Percentiles rank a stretch among this genome's conserved stretches.
Conservation (phyloP, 805 yeast genomes). For the Barnettozyma californica region DNA sequence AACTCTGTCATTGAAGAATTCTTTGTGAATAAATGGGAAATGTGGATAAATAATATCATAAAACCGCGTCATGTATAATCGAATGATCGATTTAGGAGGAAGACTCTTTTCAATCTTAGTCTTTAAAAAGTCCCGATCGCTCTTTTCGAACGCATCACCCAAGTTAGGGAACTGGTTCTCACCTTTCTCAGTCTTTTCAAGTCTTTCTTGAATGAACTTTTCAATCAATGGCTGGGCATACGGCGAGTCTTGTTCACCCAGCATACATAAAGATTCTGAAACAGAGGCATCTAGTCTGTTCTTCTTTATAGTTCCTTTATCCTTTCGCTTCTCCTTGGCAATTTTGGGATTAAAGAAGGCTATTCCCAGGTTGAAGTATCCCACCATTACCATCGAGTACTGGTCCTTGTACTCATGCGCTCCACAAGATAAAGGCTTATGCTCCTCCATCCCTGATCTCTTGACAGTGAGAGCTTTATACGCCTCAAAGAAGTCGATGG, state of each 20-base stretch:
- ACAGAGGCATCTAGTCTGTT: constrained; percentile 22
- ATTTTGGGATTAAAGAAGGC: constrained; percentile 12
- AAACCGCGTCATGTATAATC: constrained; percentile 38
- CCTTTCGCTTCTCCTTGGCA: constrained; percentile 5
- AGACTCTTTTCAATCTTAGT: constrained; percentile 29
- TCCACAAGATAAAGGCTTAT: constrained; percentile 20
- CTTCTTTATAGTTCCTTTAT: constrained; percentile 12
- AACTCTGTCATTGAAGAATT: constrained; percentile 28
- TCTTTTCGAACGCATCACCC: constrained; percentile 8
- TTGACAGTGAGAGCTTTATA: constrained; percentile 19
- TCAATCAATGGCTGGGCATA: constrained; percentile 16
- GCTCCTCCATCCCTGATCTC: constrained; percentile 25
- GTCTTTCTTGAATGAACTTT: constrained; percentile 17
- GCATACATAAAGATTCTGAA: constrained; percentile 13
- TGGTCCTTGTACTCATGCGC: constrained; percentile 21
- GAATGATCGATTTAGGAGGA: constrained; percentile 35
- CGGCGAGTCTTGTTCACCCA: constrained; percentile 21
- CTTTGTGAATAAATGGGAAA: constrained; percentile 41
- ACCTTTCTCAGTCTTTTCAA: constrained; percentile 9
- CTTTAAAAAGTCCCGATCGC: constrained; percentile 28
- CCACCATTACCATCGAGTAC: constrained; percentile 17
- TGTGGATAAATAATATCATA: constrained; percentile 41
- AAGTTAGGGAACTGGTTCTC: constrained; percentile 10
- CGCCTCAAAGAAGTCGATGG: constrained; percentile 17
- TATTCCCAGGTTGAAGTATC: constrained; percentile 19